Conservation (phyloP, 2,329 filamentous ascomycete genomes). For the Coniochaeta pulveracea region DNA sequence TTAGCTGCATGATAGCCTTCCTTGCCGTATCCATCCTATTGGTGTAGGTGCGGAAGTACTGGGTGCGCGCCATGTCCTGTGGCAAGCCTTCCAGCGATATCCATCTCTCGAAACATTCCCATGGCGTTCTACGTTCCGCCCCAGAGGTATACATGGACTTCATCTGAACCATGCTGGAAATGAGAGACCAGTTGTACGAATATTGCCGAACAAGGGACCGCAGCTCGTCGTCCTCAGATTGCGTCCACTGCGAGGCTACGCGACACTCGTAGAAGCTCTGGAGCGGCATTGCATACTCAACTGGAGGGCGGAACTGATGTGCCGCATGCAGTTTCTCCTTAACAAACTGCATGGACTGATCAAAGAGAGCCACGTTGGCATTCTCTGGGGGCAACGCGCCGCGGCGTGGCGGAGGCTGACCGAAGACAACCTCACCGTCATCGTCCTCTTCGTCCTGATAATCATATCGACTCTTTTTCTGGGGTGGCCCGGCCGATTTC, state of each 20-base stretch:
- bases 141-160: slow-evolving; percentile 73
- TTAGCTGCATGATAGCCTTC: slow-evolving; percentile 39
- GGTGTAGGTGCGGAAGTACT: slow-evolving; percentile 75
- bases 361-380: slow-evolving; percentile 75
- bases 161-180: slow-evolving; percentile 66
- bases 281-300: slow-evolving; percentile 82
- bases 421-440: slow-evolving; percentile 29
- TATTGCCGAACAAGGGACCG: slow-evolving; percentile 79
- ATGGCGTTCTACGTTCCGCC: slow-evolving; percentile 81
- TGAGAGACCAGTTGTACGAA: slow-evolving; percentile 95
- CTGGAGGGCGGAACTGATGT: slow-evolving; percentile 87
- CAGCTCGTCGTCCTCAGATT: slow-evolving; percentile 82
- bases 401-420: slow-evolving; percentile 14
- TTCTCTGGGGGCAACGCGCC: slow-evolving; percentile 53
- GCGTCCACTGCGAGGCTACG: slow-evolving; percentile 82
- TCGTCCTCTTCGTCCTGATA: slow-evolving; percentile 64
- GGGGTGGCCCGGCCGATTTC: slow-evolving; percentile 50
- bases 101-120: slow-evolving; percentile 99
- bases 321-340: slow-evolving; percentile 82
- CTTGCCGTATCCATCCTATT: slow-evolving; percentile 49
- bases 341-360: slow-evolving; percentile 78
- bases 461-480: slow-evolving; percentile 72
- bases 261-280: slow-evolving; percentile 85
- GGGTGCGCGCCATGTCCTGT: slow-evolving; percentile 86
- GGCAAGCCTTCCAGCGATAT: slow-evolving; percentile 83